Percentiles rank a stretch among this genome's conserved stretches.
Evolutionary conservation across 495 filamentous ascomycete genomes (phyloP).

Genomic region (Penicillium desertorum): DNA sequence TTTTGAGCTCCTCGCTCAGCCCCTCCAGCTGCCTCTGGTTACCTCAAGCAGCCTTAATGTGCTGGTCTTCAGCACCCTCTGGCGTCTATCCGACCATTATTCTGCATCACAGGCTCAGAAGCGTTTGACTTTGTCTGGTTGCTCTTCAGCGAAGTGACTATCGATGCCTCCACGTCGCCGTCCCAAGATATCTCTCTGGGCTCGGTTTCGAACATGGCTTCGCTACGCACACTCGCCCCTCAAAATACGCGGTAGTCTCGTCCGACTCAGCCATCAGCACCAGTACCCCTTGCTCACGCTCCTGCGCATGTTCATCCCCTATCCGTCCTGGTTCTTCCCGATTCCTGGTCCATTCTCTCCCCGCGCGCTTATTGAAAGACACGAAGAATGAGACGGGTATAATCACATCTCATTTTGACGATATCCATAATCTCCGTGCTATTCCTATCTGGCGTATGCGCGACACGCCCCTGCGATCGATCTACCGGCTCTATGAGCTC

Average conservation of each 20-base stretch:
- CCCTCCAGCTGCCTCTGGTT: too few species aligned
- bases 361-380: conserved; percentile 20
- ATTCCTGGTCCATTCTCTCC: conserved; percentile 25
- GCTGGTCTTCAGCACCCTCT: too few species aligned
- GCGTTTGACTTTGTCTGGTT: too few species aligned
- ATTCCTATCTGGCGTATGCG: conserved; percentile 39
- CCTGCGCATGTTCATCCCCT: conserved; percentile 26
- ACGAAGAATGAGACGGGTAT: conserved; percentile 10
- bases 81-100: too few species aligned
- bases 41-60: too few species aligned
- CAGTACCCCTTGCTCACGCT: conserved; percentile 27
- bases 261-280: conserved; percentile 25
- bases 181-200: conserved; percentile 25
- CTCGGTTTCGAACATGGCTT: conserved; percentile 24
- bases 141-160: too few species aligned
- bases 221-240: conserved; percentile 28
- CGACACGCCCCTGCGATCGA: conserved; percentile 39
- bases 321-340: conserved; percentile 29
- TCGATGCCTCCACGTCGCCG: conserved; percentile 14
- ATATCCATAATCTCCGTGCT: conserved; percentile 14
- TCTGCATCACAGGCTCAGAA: too few species aligned
- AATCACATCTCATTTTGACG: neutral
- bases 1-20: too few species aligned
- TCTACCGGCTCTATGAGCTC: conserved; percentile 43
- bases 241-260: conserved; percentile 24